phyloP scores from a whole-genome alignment of 225 moss, liverwort and hornwort species.

The Pseudisothecium myosuroides region DNA sequence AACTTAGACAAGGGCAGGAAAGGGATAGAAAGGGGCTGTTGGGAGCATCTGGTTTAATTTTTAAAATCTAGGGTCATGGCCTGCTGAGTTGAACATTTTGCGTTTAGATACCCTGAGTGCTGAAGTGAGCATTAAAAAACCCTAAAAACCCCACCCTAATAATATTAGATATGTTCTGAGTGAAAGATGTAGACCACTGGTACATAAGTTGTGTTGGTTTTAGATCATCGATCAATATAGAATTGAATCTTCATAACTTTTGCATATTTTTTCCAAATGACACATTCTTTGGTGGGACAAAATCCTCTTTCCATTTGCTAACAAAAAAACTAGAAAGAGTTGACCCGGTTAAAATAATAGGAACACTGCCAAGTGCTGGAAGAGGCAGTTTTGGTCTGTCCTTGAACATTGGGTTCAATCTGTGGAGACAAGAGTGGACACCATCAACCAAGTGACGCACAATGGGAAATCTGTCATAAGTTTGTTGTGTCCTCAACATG shows the following conservation, averaged over 20 bases:
- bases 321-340: neutral
- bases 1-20: neutral
- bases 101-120: neutral
- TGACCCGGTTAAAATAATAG: neutral
- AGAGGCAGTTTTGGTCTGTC: neutral
- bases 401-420: neutral
- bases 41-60: neutral
- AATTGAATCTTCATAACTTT: neutral
- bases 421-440: neutral
- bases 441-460: neutral
- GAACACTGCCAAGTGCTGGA: neutral
- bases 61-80: no score
- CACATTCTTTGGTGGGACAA: neutral
- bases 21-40: neutral
- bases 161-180: neutral
- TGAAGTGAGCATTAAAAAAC: neutral
- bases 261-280: no score
- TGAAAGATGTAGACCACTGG: neutral
- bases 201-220: neutral
- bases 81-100: neutral
- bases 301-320: no score
- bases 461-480: neutral
- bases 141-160: neutral
- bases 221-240: neutral
- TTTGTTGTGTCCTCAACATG: neutral